Conservation (phyloP, 768 basidiomycete species). For the Mycena latifolia region DNA sequence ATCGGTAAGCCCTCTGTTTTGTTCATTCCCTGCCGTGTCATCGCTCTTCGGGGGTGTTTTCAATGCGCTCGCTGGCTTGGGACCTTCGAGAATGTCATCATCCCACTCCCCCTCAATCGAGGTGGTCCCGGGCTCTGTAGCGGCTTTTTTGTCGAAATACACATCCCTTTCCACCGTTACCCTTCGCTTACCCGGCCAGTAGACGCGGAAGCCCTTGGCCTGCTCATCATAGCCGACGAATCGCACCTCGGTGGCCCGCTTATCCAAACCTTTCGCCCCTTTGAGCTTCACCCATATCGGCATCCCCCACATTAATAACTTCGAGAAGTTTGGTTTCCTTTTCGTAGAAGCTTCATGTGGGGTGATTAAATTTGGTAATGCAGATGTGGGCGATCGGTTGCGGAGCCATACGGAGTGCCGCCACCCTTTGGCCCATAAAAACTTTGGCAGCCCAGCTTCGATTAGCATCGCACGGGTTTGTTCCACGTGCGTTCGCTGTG, state of each 20-base stretch:
- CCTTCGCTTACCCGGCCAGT: conserved; percentile 40
- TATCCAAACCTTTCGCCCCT: too few relatives aligned
- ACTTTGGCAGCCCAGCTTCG: not conserved
- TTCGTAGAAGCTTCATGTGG: not conserved
- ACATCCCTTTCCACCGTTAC: conserved; percentile 43
- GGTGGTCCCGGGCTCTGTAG: not conserved
- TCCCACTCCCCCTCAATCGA: conserved; percentile 3
- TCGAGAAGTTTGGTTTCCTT: too few relatives aligned
- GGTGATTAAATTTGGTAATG: not conserved
- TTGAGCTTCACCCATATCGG: too few relatives aligned
- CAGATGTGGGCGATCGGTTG: conserved; percentile 11
- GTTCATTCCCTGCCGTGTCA: too few relatives aligned
- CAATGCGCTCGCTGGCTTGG: too few relatives aligned
- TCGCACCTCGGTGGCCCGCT: conserved; percentile 22
- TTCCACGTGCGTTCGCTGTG: conserved; percentile 26
- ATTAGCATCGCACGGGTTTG: conserved; percentile 34
- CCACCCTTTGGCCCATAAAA: not conserved
- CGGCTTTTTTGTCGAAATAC: not conserved
- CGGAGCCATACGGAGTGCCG: conserved; percentile 24
- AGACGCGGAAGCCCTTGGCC: conserved; percentile 41
- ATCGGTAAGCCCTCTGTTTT: too few relatives aligned
- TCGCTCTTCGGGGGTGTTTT: too few relatives aligned
- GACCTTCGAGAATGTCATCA: too few relatives aligned
- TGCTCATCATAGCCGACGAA: conserved; percentile 42
- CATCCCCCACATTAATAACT: too few relatives aligned